A percentile compares a stretch with the other conserved stretches of the same genome.
Conservation (phyloP, 2,329 filamentous ascomycete genomes). For the Hansfordia pulvinata region DNA sequence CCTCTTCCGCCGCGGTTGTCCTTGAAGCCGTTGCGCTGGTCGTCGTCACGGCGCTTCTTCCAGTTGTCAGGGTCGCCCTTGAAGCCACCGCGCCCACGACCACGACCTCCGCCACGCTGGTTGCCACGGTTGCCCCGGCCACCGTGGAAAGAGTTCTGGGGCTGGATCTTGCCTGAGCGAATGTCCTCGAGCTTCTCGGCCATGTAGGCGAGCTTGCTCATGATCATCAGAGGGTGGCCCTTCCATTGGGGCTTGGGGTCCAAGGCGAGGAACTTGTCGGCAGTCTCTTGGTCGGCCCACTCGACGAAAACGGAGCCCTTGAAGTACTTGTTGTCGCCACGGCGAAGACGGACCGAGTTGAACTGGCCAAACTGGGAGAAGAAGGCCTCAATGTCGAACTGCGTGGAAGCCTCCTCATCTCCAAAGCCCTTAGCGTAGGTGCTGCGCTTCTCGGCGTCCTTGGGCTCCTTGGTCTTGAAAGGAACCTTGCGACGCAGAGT, state of each 20-base stretch:
- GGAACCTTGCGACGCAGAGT: slow-evolving; percentile 64
- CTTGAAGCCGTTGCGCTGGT: slow-evolving; percentile 46
- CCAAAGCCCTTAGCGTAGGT: slow-evolving; percentile 95
- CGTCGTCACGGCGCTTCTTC: slow-evolving; percentile 49
- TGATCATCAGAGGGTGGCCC: slow-evolving; percentile 64
- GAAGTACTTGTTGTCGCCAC: slow-evolving; percentile 59
- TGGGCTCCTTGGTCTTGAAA: slow-evolving; percentile 43
- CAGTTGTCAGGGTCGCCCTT: slow-evolving; percentile 41
- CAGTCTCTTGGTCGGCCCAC: slow-evolving; percentile 66
- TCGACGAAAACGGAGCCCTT: slow-evolving; percentile 97
- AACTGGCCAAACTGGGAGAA: slow-evolving; percentile 70
- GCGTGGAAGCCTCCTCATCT: slow-evolving; percentile 66
- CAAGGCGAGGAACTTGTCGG: slow-evolving; percentile 65
- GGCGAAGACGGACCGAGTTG: slow-evolving; percentile 77
- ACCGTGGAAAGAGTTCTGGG: slow-evolving; percentile 27
- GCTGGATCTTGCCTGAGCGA: slow-evolving; percentile 53
- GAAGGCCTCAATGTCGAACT: slow-evolving; percentile 90
- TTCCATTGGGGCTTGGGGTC: slow-evolving; percentile 79
- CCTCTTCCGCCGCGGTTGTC: slow-evolving; percentile 28
- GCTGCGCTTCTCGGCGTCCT: slow-evolving; percentile 57
- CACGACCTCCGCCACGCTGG: slow-evolving; percentile 21
- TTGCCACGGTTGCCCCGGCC: slow-evolving; percentile 24
- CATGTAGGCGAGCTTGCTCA: slow-evolving; percentile 80
- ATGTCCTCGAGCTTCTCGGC: slow-evolving; percentile 65
- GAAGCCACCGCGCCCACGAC: slow-evolving; percentile 21